A percentile compares a stretch with the other conserved stretches of the same genome.
phyloP scores from a whole-genome alignment of 805 yeast genomes.

The Gaillardinia entomophila region DNA sequence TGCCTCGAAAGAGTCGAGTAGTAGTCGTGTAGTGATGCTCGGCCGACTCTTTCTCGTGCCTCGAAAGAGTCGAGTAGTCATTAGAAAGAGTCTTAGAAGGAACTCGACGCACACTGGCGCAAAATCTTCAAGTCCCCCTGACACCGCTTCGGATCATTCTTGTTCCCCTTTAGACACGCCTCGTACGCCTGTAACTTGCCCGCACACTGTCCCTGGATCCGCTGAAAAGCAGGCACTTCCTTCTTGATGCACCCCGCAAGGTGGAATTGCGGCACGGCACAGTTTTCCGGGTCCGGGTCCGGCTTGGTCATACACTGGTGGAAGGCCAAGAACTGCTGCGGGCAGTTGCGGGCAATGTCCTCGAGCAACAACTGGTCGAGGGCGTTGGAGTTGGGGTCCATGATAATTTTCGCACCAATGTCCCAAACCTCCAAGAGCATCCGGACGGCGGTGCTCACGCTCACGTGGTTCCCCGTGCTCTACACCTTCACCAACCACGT shows the following conservation, averaged over 20 bases:
- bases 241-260: conserved; percentile 59
- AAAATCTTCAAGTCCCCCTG: conserved; percentile 46
- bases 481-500: conserved; percentile 65
- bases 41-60: too few species aligned
- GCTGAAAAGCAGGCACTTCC: conserved; percentile 65
- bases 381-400: conserved; percentile 13
- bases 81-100: too few species aligned
- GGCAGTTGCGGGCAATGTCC: conserved; percentile 73
- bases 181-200: conserved; percentile 58
- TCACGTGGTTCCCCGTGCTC: conserved; percentile 75
- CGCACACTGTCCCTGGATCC: conserved; percentile 59
- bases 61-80: too few species aligned
- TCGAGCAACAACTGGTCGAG: conserved; percentile 73
- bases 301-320: conserved; percentile 67
- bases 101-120: conserved; percentile 64
- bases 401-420: not conserved
- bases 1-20: too few species aligned
- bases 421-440: conserved; percentile 1
- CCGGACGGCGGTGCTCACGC: conserved; percentile 20
- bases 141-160: conserved; percentile 46
- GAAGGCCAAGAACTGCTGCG: conserved; percentile 63
- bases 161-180: conserved; percentile 49
- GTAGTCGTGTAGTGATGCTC: too few species aligned
- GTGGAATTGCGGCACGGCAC: conserved; percentile 50
- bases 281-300: conserved; percentile 44